Conservation (phyloP, 108 stramenopile species). For the Cyclotella cryptica region DNA sequence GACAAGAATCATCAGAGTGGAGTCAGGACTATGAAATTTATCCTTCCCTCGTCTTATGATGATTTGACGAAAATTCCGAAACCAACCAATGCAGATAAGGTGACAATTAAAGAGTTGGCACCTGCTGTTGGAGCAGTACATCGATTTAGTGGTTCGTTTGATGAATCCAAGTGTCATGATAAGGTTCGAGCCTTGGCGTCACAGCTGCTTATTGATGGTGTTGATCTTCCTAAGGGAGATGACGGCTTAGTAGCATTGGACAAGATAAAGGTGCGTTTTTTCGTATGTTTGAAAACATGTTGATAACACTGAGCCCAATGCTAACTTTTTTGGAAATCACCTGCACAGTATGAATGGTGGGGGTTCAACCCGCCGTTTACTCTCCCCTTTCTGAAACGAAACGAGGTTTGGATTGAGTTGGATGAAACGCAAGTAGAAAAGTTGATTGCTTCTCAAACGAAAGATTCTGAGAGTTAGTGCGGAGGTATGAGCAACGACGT, state of each 20-base stretch:
- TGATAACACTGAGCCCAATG: not conserved
- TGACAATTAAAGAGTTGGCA: conserved; percentile 17
- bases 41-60: conserved; percentile 37
- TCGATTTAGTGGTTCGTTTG: conserved; percentile 35
- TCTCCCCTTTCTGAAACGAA: conserved; percentile 41
- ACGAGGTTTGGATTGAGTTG: conserved; percentile 56
- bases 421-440: conserved; percentile 26
- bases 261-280: conserved; percentile 14
- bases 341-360: conserved; percentile 30
- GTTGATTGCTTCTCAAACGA: conserved; percentile 15
- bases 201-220: conserved; percentile 22
- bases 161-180: conserved; percentile 16
- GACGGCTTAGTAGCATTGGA: conserved; percentile 19
- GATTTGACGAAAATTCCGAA: conserved; percentile 33
- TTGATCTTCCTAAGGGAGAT: conserved; percentile 18
- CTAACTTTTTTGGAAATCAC: not conserved
- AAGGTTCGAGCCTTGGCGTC: conserved; percentile 22
- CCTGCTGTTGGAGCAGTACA: conserved; percentile 37
- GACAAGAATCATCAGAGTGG: conserved; percentile 17
- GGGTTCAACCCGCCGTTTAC: conserved; percentile 55
- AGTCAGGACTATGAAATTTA: conserved; percentile 42
- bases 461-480: not conserved
- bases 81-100: conserved; percentile 33
- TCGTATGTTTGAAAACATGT: not conserved
- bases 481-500: not conserved